phyloP scores from a whole-genome alignment of 169 alveolate genomes.

The Plasmodium malariae region DNA sequence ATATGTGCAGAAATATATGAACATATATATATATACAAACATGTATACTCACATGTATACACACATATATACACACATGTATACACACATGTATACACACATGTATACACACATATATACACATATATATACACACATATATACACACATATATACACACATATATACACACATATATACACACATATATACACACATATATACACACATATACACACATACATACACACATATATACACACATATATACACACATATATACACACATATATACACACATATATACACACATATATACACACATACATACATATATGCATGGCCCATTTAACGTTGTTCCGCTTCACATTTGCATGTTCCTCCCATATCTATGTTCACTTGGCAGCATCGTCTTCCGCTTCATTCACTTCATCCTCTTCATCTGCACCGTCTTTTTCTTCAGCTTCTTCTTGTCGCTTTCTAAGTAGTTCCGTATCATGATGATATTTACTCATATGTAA shows the following conservation, averaged over 20 bases:
- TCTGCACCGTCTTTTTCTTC: constrained; percentile 23
- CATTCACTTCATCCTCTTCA: constrained; percentile 14
- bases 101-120: too few relatives aligned
- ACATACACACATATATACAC: background rate
- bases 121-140: too few relatives aligned
- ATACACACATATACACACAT: too few relatives aligned
- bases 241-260: background rate
- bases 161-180: too few relatives aligned
- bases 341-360: background rate
- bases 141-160: too few relatives aligned
- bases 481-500: constrained; percentile 85
- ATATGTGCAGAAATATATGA: too few relatives aligned
- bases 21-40: too few relatives aligned
- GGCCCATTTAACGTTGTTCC: background rate
- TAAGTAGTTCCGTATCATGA: constrained; percentile 84
- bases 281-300: background rate
- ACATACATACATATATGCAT: background rate
- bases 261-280: background rate
- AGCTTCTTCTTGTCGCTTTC: constrained; percentile 75
- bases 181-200: too few relatives aligned
- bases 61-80: too few relatives aligned
- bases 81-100: too few relatives aligned
- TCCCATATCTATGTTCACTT: background rate
- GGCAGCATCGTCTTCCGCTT: background rate
- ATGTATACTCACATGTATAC: too few relatives aligned